phyloP scores from a whole-genome alignment of 2,329 filamentous ascomycete genomes.

The Hypoxylon sp. region DNA sequence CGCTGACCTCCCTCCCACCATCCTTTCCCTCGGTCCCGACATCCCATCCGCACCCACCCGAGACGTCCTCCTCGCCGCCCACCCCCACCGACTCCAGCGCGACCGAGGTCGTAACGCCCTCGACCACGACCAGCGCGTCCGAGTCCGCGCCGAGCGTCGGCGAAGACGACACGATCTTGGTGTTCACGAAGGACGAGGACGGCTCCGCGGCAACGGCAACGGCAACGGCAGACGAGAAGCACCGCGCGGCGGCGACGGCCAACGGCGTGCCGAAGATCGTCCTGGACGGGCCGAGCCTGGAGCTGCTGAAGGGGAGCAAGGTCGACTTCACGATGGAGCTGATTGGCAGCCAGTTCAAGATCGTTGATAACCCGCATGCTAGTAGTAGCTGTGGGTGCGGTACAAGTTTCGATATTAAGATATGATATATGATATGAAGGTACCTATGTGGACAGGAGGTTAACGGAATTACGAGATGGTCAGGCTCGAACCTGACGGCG shows the following conservation, averaged over 20 bases:
- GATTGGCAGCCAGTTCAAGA: slow-evolving; percentile 88
- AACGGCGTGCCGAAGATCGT: slow-evolving; percentile 76
- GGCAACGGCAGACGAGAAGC: background rate
- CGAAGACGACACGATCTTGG: slow-evolving; percentile 90
- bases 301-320: slow-evolving; percentile 91
- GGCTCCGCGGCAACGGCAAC: background rate
- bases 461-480: background rate
- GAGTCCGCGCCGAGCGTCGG: slow-evolving; percentile 47
- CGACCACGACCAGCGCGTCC: slow-evolving; percentile 46
- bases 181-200: slow-evolving; percentile 68
- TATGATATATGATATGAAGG: slow-evolving; percentile 54
- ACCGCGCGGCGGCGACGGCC: background rate
- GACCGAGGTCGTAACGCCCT: slow-evolving; percentile 40
- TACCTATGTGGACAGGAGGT: no score
- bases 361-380: slow-evolving; percentile 90
- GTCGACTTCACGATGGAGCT: slow-evolving; percentile 97
- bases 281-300: slow-evolving; percentile 87
- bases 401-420: slow-evolving; percentile 95
- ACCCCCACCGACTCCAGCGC: slow-evolving; percentile 5
- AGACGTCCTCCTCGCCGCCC: slow-evolving; percentile 26
- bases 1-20: slow-evolving; percentile 73
- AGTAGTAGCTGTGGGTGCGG: slow-evolving; percentile 97
- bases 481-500: no score
- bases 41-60: slow-evolving; percentile 19
- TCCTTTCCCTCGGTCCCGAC: slow-evolving; percentile 40